phyloP scores from a whole-genome alignment of 2,329 filamentous ascomycete species.

The Colletotrichum sp. region DNA sequence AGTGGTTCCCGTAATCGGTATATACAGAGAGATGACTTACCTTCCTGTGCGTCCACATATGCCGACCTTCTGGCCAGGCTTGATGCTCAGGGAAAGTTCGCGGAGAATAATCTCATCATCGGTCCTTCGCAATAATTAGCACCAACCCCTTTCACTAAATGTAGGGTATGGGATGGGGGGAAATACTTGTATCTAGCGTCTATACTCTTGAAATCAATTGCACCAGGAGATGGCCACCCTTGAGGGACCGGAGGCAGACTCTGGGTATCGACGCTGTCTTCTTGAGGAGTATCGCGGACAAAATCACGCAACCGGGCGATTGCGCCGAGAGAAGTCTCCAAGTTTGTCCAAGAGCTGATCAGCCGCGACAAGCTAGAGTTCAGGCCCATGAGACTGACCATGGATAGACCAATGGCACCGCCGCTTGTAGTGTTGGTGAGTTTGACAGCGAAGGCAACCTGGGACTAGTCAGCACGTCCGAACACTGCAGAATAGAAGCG shows the following conservation, averaged over 20 bases:
- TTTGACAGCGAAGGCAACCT: slow-evolving; percentile 40
- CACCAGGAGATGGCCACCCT: slow-evolving; percentile 36
- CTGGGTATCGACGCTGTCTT: slow-evolving; percentile 27
- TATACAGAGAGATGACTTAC: slow-evolving; percentile 4
- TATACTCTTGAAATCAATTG: slow-evolving; percentile 35
- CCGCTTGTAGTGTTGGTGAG: not conserved
- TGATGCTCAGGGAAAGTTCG: slow-evolving; percentile 29
- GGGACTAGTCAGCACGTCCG: not conserved
- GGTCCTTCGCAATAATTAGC: not conserved
- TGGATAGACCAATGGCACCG: slow-evolving; percentile 25
- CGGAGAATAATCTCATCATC: slow-evolving; percentile 23
- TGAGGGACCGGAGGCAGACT: slow-evolving; percentile 20
- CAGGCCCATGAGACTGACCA: slow-evolving; percentile 36
- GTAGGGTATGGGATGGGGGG: not conserved
- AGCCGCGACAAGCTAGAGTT: slow-evolving; percentile 33
- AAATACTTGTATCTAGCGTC: slow-evolving; percentile 33
- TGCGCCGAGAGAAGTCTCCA: slow-evolving; percentile 32
- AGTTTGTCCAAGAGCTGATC: slow-evolving; percentile 35
- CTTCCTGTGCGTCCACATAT: slow-evolving; percentile 39
- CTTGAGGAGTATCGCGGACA: slow-evolving; percentile 26
- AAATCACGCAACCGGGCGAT: slow-evolving; percentile 32
- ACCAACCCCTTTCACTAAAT: not conserved
- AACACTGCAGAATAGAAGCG: not conserved
- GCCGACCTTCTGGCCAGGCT: slow-evolving; percentile 35
- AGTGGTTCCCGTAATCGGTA: no score